Evolutionary conservation across 371 early-diverging fungal genomes (phyloP), one percentile per base, ranked within the genome.

Genomic region (Mortierella sp.): DNA sequence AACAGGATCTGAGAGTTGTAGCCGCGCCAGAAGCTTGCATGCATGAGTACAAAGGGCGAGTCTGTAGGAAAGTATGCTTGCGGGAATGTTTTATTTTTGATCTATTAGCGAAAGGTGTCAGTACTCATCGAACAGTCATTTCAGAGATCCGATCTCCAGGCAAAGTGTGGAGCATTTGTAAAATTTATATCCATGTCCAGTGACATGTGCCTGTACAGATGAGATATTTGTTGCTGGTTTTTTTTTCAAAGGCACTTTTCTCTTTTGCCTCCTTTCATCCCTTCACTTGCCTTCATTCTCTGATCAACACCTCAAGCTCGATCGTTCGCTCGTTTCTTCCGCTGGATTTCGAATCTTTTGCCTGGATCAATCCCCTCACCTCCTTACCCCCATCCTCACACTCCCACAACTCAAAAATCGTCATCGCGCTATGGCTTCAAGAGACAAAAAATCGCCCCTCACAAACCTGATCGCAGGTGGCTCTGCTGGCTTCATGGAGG

Each of bases 401-500:
- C 57, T 57, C 32, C 22, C 11, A 57, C 26, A 57, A 26, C 57
- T 28, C 57, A 28, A 8, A 28, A 57, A 16, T 54, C 26, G 1
- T 22, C n/a, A 58, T 26, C 0, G 28, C 37, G 22, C 24, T 1
- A 75, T 75, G 75, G 81, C 81, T 57, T 60, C 81, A 11, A 72
- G 76, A 71, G 77, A 79, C 20, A 77, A 67, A 52, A 86, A 84
- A 64, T 73, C 89, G 58, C 86, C 92, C 28, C 72, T 90, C 39
- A 90, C 90, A 20, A 95, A 95, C 81, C 83, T 95, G 65, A 83
- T 95, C 32, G 96, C 97, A 14, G 98, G 98, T 75, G 99, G 98
- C 64, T 84, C 94, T 14, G 99, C 99, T 5, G 99, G 98, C 39
- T 92, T 95, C 72, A 93, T 94, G 88, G 99, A 98, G 85, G 95